Evolutionary conservation across 192 early-diverging fungal genomes (phyloP).

Genomic region (Jimgerdemannia flammicorona): DNA sequence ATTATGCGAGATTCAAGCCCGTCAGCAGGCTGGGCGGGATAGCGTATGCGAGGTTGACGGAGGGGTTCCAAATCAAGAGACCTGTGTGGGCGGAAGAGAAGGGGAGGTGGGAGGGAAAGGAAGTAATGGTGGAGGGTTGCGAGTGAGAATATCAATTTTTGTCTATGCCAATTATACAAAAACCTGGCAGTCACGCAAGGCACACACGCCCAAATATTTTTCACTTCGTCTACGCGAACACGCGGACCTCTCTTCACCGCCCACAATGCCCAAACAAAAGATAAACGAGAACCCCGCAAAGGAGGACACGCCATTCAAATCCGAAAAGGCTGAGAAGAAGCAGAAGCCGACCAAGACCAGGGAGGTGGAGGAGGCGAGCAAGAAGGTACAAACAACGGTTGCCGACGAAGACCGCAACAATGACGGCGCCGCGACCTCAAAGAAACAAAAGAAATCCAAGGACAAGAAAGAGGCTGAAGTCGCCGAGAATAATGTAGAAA

Average conservation of each 20-base stretch:
- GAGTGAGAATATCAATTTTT: too few relatives aligned
- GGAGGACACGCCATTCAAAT: neutral
- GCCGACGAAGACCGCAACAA: neutral
- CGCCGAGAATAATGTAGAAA: neutral
- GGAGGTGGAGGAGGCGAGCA: neutral
- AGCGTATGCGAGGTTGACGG: slow-evolving; percentile 29
- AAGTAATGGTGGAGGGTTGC: neutral
- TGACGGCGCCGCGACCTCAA: neutral
- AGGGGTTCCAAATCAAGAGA: slow-evolving; percentile 31
- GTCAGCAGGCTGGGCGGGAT: slow-evolving; percentile 38
- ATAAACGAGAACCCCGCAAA: neutral
- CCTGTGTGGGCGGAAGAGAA: slow-evolving; percentile 18
- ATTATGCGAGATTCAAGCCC: slow-evolving; percentile 23
- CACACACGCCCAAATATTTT: too few relatives aligned
- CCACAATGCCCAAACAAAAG: neutral
- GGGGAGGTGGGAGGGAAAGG: neutral
- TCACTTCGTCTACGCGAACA: too few relatives aligned
- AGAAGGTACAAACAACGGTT: neutral
- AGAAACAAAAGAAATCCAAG: neutral
- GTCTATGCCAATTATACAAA: too few relatives aligned
- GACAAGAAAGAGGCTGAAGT: neutral
- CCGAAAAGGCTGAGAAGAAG: neutral
- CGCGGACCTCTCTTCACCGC: too few relatives aligned
- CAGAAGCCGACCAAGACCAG: neutral
- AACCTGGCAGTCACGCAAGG: too few relatives aligned